Conservation (phyloP, 495 filamentous ascomycete genomes). For the Pyrenula aspistea region DNA sequence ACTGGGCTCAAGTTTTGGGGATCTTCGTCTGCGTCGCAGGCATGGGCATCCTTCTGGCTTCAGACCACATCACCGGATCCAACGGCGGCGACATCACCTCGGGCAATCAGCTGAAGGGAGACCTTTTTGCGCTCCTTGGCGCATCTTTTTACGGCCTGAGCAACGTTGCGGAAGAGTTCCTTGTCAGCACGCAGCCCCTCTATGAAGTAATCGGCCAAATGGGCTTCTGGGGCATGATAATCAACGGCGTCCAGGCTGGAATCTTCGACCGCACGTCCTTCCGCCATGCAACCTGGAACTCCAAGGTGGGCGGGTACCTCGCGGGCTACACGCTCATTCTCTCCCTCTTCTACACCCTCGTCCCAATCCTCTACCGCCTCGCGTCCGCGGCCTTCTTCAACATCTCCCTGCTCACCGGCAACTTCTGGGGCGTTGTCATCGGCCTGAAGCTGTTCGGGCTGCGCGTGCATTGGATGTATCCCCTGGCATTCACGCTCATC, state of each 20-base stretch:
- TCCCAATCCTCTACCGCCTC: conserved; percentile 78
- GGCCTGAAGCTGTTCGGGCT: conserved; percentile 77
- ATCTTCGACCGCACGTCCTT: conserved; percentile 81
- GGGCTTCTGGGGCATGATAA: conserved; percentile 76
- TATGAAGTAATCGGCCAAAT: conserved; percentile 93
- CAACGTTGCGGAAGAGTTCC: conserved; percentile 87
- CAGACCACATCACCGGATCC: conserved; percentile 67
- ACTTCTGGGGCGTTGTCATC: conserved; percentile 94
- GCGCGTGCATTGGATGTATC: conserved; percentile 79
- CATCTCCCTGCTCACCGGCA: conserved; percentile 83
- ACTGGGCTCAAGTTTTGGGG: conserved; percentile 66
- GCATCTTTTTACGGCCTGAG: conserved; percentile 85
- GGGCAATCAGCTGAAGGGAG: conserved; percentile 70
- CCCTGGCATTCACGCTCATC: conserved; percentile 87
- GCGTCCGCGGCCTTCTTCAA: conserved; percentile 92
- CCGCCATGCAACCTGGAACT: conserved; percentile 45
- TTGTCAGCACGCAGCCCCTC: conserved; percentile 72
- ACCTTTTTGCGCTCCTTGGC: conserved; percentile 79
- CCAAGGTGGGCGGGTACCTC: conserved; percentile 64
- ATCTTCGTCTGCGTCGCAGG: conserved; percentile 88
- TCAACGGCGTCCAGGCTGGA: conserved; percentile 79
- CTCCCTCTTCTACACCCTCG: conserved; percentile 73
- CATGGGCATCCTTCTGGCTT: conserved; percentile 78
- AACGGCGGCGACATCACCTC: conserved; percentile 44
- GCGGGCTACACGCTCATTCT: conserved; percentile 79